Evolutionary conservation across 768 basidiomycete genomes (phyloP).

Genomic region (Russula olivacea): DNA sequence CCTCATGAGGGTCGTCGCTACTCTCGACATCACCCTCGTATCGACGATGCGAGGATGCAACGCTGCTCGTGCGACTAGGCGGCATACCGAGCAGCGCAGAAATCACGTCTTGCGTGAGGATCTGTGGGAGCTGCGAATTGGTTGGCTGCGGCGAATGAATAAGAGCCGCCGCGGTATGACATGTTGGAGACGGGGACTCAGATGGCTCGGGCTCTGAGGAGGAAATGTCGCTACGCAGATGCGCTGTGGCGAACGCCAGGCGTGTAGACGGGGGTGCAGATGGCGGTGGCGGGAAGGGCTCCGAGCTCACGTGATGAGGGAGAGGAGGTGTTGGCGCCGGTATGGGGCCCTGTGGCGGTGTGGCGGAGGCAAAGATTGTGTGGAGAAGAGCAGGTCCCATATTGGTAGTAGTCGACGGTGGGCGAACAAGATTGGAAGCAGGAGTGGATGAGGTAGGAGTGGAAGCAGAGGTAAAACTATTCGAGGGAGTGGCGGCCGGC

Average conservation of each 20-base stretch:
- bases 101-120: constrained; percentile 67
- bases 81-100: constrained; percentile 55
- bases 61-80: constrained; percentile 34
- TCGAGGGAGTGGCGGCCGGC: constrained; percentile 26
- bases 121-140: constrained; percentile 49
- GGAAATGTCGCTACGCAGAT: constrained; percentile 18
- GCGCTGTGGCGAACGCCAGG: constrained; percentile 26
- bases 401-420: constrained; percentile 30
- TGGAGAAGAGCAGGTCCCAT: constrained; percentile 56
- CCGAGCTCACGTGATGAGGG: constrained; percentile 18
- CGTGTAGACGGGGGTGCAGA: constrained; percentile 24
- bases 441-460: constrained; percentile 22
- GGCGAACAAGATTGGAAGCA: constrained; percentile 12
- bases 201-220: constrained; percentile 17
- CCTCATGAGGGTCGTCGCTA: constrained; percentile 29
- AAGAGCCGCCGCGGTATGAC: constrained; percentile 26
- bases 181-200: constrained; percentile 6
- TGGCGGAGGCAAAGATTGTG: constrained; percentile 70
- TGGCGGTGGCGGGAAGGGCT: constrained; percentile 24
- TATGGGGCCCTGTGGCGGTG: constrained; percentile 25
- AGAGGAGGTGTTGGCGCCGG: constrained; percentile 21
- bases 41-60: constrained; percentile 31
- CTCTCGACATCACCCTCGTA: constrained; percentile 37
- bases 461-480: constrained; percentile 34
- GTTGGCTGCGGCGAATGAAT: constrained; percentile 57